Conservation (phyloP, 2,329 filamentous ascomycete species). For the Capronia coronata region DNA sequence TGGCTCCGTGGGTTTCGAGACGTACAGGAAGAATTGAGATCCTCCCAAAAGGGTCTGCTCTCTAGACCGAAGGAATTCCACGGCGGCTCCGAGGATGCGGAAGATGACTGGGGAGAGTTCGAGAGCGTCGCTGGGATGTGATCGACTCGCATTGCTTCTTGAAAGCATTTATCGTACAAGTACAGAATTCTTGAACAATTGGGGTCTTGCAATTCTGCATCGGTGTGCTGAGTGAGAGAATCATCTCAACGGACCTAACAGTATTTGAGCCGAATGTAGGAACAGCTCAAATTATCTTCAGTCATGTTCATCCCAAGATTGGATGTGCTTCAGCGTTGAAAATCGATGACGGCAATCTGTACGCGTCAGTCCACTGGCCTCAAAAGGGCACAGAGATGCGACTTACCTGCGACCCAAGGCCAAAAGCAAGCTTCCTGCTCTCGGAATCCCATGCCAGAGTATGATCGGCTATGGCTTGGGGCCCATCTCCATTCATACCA, state of each 20-base stretch:
- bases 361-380: slow-evolving; percentile 15
- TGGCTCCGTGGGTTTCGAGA: slow-evolving; percentile 42
- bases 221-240: neutral
- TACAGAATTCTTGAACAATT: neutral
- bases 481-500: slow-evolving; percentile 34
- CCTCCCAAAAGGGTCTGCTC: neutral
- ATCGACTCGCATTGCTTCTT: slow-evolving; percentile 5
- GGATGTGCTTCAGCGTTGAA: slow-evolving; percentile 23
- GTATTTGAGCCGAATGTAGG: neutral
- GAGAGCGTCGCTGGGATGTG: slow-evolving; percentile 18
- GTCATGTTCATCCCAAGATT: neutral
- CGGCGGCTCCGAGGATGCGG: neutral
- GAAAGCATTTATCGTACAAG: slow-evolving; percentile 4
- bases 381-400: slow-evolving; percentile 2
- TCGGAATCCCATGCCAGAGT: slow-evolving; percentile 49
- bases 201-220: neutral
- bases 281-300: neutral
- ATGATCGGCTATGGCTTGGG: slow-evolving; percentile 31
- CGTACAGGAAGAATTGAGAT: slow-evolving; percentile 36
- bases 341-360: slow-evolving; percentile 27
- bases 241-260: neutral
- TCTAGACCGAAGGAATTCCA: neutral
- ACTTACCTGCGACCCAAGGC: slow-evolving; percentile 44
- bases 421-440: slow-evolving; percentile 49
- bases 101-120: slow-evolving; percentile 29